Percentiles rank a stretch among this genome's conserved stretches.
These are phyloP conservation scores for Candida smagusa DNA, from an alignment of 1,139 yeast genomes.

Conservation along the genomic window DNA sequence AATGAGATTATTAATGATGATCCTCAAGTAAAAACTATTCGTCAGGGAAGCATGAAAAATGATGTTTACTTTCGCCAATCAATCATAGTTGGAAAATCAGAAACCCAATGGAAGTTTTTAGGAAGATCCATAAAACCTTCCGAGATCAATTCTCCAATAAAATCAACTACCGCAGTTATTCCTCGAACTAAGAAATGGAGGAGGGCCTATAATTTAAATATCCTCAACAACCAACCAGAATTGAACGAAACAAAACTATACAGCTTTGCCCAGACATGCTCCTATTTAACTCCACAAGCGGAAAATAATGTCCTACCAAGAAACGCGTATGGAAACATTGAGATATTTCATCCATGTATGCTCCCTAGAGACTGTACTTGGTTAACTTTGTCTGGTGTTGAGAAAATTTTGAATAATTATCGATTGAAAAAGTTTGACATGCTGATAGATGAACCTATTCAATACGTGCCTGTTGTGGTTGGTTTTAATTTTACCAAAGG, in stretches of 20 bases:
- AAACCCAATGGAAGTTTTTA: slow-evolving; percentile 37
- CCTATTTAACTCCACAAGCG: slow-evolving; percentile 20
- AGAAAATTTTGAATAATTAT: slow-evolving; percentile 17
- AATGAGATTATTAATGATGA: slow-evolving; percentile 26
- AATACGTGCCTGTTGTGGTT: slow-evolving; percentile 33
- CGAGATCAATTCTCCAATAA: slow-evolving; percentile 20
- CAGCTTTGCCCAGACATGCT: slow-evolving; percentile 31
- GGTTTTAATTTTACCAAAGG: slow-evolving; percentile 30
- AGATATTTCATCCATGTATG: slow-evolving; percentile 31
- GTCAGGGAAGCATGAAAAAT: slow-evolving; percentile 13
- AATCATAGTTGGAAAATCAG: slow-evolving; percentile 32
- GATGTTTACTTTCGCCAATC: slow-evolving; percentile 24
- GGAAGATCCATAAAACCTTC: slow-evolving; percentile 30
- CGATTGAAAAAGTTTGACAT: slow-evolving; percentile 7
- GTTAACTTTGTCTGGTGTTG: slow-evolving; percentile 26
- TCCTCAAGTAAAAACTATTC: slow-evolving; percentile 14
- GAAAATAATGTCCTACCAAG: slow-evolving; percentile 20
- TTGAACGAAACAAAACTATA: slow-evolving; percentile 23
- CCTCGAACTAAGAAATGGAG: slow-evolving; percentile 25
- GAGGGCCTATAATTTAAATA: slow-evolving; percentile 19
- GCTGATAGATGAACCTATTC: slow-evolving; percentile 10
- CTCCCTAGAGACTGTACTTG: slow-evolving; percentile 31
- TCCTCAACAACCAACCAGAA: slow-evolving; percentile 17
- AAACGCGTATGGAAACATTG: slow-evolving; percentile 35
- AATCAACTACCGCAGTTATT: slow-evolving; percentile 16